phyloP scores from a whole-genome alignment of 805 yeast genomes.

The Helenozyma rhizophorensis region DNA sequence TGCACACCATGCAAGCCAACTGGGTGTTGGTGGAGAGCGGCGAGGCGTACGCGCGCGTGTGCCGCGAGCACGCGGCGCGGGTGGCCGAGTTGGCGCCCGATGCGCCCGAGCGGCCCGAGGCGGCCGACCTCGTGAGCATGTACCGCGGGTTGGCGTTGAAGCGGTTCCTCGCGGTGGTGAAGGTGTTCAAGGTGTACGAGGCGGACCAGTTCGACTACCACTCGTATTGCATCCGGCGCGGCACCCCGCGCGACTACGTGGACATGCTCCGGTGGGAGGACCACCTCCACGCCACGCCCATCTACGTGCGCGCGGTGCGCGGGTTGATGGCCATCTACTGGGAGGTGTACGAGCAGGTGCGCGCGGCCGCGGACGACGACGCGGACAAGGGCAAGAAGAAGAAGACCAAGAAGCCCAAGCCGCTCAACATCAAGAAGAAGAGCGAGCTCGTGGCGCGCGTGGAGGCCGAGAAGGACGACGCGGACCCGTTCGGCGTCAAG shows the following conservation, averaged over 20 bases:
- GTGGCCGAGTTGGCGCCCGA: constrained; percentile 11
- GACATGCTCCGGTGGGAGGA: constrained; percentile 84
- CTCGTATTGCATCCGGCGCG: constrained; percentile 83
- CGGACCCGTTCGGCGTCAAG: constrained; percentile 57
- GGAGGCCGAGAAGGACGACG: constrained; percentile 44
- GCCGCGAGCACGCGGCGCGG: constrained; percentile 23
- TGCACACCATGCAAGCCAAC: constrained; percentile 84
- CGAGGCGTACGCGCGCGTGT: constrained; percentile 68
- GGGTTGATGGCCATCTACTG: constrained; percentile 62
- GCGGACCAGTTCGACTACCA: constrained; percentile 95
- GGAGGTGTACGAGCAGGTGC: constrained; percentile 27
- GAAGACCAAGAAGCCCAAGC: constrained; percentile 55
- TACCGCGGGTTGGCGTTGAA: constrained; percentile 73
- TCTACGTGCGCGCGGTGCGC: constrained; percentile 62
- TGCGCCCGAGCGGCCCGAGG: constrained; percentile 28
- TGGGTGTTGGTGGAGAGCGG: constrained; percentile 88
- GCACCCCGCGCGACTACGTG: constrained; percentile 81
- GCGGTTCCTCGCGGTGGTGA: constrained; percentile 63
- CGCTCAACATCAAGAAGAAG: constrained; percentile 44
- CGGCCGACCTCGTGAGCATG: constrained; percentile 38
- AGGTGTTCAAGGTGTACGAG: constrained; percentile 64
- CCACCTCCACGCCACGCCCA: constrained; percentile 60
- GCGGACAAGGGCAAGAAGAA: constrained; percentile 29
- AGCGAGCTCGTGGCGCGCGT: constrained; percentile 49
- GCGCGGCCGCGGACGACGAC: constrained; percentile 17